Conservation (phyloP, 441 rosid genomes). For the Hura crepitans region DNA sequence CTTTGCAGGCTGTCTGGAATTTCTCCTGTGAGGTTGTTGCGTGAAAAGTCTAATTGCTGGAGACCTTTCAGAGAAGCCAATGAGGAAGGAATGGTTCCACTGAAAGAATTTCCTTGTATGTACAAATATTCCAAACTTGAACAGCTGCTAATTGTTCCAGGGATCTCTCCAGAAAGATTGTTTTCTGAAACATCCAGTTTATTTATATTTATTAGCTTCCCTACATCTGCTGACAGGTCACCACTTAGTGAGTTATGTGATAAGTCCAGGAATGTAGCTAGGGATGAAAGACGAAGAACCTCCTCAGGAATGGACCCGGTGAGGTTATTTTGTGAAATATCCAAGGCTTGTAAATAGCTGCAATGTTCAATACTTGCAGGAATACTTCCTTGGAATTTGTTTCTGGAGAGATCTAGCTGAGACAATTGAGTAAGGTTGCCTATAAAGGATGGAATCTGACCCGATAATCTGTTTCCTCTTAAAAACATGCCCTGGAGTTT, state of each 20-base stretch:
- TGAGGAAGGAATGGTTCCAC: slow-evolving; percentile 25
- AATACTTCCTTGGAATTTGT: slow-evolving; percentile 18
- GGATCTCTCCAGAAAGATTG: slow-evolving; percentile 23
- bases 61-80: slow-evolving; percentile 19
- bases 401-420: not conserved
- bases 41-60: slow-evolving; percentile 20
- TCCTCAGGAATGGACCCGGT: slow-evolving; percentile 18
- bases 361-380: slow-evolving; percentile 1
- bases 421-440: slow-evolving; percentile 16
- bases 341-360: not conserved
- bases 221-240: not conserved
- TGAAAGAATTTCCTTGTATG: slow-evolving; percentile 20
- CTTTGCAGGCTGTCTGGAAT: slow-evolving; percentile 14
- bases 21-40: slow-evolving; percentile 18
- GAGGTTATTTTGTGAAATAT: slow-evolving; percentile 14
- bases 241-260: slow-evolving; percentile 18
- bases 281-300: not conserved
- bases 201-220: not conserved
- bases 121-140: not conserved
- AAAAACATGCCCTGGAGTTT: not conserved
- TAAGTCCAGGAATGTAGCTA: not conserved
- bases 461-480: not conserved
- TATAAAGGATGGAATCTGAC: slow-evolving; percentile 27
- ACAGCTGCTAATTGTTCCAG: slow-evolving; percentile 14
- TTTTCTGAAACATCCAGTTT: slow-evolving; percentile 1